Evolutionary conservation across 306 rosid genomes (phyloP).

Genomic region (Rubus idaeus): DNA sequence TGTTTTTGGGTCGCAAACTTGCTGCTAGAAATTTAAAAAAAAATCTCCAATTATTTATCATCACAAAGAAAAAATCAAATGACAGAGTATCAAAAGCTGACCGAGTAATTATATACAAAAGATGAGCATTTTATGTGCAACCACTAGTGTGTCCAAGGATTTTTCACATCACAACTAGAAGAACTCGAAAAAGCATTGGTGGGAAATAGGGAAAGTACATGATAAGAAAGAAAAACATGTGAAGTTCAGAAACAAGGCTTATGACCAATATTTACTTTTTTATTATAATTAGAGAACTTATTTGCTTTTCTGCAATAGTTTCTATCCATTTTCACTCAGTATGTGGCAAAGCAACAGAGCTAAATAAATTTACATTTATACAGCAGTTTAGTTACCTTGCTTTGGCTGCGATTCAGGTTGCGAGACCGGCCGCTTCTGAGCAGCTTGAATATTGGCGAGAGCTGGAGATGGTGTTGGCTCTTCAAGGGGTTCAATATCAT

Average conservation of each 20-base stretch:
- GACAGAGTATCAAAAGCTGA: background rate
- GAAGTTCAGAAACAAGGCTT: background rate
- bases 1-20: conserved; percentile 50
- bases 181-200: background rate
- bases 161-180: too few species aligned
- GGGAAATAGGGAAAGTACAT: too few species aligned
- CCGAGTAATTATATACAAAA: background rate
- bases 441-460: conserved; percentile 88
- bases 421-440: conserved; percentile 88
- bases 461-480: conserved; percentile 70
- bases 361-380: background rate
- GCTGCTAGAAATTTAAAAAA: conserved; percentile 38
- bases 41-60: conserved; percentile 14
- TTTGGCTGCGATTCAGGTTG: conserved; percentile 62
- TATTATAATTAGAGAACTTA: background rate
- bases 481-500: conserved; percentile 86
- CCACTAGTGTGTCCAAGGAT: too few species aligned
- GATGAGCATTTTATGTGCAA: too few species aligned
- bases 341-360: background rate
- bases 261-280: background rate
- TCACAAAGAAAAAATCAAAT: background rate
- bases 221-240: background rate
- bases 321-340: background rate
- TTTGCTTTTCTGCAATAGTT: conserved; percentile 5
- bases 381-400: conserved; percentile 49